Evolutionary conservation across 805 yeast species (phyloP), one percentile per base, ranked within the genome.

Genomic region (Metschnikowia matae): DNA sequence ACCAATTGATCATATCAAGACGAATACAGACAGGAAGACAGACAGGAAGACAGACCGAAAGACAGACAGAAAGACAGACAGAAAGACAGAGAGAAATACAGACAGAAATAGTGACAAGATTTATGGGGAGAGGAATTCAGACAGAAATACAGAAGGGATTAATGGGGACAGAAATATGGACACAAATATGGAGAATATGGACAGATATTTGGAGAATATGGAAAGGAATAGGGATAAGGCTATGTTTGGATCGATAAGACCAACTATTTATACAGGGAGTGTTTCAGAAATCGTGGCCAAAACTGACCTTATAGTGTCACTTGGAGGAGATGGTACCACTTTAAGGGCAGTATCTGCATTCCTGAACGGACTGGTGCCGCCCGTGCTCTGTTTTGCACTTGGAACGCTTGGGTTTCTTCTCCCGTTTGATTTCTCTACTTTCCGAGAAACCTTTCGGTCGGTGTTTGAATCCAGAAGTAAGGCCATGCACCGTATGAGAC

Each of bases 271-370:
- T 60, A 80, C 91, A 0, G 94, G 95, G 0, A 59, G 78, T 3
- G 66, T 66, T 15, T 68, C 72, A 10, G 85, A 83, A 8, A 80
- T 89, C 40, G 76, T 81, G 1, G 59, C 71, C 10, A 87, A 83
- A 58, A 80, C 96, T 0, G 98, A 91, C 62, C 66, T 91, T 40
- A 70, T 91, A 36, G 90, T 91, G 7, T 87, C 96, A 0, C 67
- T 91, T 37, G 98, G 98, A n/a, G 98, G 98, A 17, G 98, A 91
- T 66, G 98, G 98, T 4, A 91, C 97, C 0, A 89, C 89, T 49
- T 67, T 91, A 40, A 79, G 91, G 48, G 96, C 92, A 0, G 92
- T 89, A 0, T 82, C 94, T 4, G 71, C 82, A 59, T 91, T 91
- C 62, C 82, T 85, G 48, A 81, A 82, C 61, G 75, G 75, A 8